Evolutionary conservation across 2,329 filamentous ascomycete species (phyloP).

Genomic region (Stagonosporopsis tanaceti): DNA sequence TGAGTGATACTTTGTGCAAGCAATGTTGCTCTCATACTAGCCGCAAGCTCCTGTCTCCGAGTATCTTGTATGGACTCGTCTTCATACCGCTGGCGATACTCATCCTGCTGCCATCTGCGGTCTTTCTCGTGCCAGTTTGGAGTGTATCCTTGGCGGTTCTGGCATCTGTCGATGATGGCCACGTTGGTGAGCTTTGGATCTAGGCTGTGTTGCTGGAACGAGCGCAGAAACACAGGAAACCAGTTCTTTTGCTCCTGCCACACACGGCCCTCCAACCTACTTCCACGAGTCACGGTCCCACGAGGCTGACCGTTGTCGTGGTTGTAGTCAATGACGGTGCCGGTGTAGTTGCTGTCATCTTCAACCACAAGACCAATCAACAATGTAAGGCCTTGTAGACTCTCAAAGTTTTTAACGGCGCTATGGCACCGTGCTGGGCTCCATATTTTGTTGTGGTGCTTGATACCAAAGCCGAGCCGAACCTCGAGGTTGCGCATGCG

Average conservation of each 20-base stretch:
- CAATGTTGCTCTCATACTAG: slow-evolving; percentile 7
- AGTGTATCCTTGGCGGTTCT: no score
- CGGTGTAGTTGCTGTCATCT: slow-evolving; percentile 13
- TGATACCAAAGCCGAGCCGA: slow-evolving; percentile 9
- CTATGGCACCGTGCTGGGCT: not conserved
- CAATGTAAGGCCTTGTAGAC: slow-evolving; percentile 1
- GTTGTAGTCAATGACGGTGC: not conserved
- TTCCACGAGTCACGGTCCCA: not conserved
- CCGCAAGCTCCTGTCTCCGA: slow-evolving; percentile 1
- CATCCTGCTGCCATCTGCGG: not conserved
- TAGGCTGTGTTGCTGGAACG: slow-evolving; percentile 6
- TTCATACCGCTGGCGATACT: not conserved
- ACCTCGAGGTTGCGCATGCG: slow-evolving; percentile 10
- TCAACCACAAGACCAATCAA: slow-evolving; percentile 4
- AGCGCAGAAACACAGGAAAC: slow-evolving; percentile 10
- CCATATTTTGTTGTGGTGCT: slow-evolving; percentile 15
- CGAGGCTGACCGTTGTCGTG: not conserved
- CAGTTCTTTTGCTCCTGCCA: slow-evolving; percentile 3
- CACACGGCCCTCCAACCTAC: not conserved
- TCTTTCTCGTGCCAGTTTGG: slow-evolving; percentile 4
- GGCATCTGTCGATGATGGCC: slow-evolving; percentile 3
- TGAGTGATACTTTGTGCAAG: not conserved
- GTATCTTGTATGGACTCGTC: not conserved
- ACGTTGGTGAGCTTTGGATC: not conserved
- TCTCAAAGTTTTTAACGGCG: slow-evolving; percentile 6